phyloP scores from a whole-genome alignment of 73 alveolate genomes.

The Durusdinium trenchii region DNA sequence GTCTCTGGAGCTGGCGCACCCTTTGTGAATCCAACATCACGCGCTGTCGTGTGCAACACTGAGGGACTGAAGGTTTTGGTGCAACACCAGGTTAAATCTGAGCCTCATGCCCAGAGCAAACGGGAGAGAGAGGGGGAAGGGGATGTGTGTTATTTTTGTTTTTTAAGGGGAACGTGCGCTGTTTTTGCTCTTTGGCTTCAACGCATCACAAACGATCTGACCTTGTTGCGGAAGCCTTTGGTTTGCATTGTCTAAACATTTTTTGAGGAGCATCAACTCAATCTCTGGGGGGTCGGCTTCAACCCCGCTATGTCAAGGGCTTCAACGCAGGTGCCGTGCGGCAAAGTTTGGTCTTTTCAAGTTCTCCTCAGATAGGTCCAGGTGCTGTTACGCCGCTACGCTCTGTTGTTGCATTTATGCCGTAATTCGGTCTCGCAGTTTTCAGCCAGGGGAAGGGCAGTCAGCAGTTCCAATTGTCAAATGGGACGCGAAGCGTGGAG shows the following conservation, averaged over 20 bases:
- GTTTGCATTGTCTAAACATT: neutral
- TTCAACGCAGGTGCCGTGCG: neutral
- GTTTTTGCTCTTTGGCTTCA: neutral
- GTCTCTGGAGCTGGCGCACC: neutral
- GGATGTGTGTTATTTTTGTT: too few species aligned
- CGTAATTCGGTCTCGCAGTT: neutral
- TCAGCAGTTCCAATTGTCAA: conserved; percentile 8
- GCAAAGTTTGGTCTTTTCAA: neutral
- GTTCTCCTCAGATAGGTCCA: neutral
- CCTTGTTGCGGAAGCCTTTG: neutral
- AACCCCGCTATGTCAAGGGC: conserved; percentile 21
- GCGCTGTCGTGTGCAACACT: neutral
- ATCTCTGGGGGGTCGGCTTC: conserved; percentile 57
- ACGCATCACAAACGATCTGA: too few species aligned
- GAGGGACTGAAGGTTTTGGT: conserved; percentile 17
- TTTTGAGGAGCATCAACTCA: conserved; percentile 28
- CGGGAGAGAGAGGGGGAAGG: neutral
- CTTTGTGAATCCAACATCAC: neutral
- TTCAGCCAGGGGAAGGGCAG: conserved; percentile 11
- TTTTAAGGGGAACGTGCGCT: neutral
- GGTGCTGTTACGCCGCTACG: neutral
- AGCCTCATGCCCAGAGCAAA: neutral
- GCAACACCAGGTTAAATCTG: conserved; percentile 10
- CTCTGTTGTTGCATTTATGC: neutral
- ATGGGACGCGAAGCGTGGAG: neutral